Conservation (phyloP, 176 grass and related monocot genomes). For the Raddia guianensis region DNA sequence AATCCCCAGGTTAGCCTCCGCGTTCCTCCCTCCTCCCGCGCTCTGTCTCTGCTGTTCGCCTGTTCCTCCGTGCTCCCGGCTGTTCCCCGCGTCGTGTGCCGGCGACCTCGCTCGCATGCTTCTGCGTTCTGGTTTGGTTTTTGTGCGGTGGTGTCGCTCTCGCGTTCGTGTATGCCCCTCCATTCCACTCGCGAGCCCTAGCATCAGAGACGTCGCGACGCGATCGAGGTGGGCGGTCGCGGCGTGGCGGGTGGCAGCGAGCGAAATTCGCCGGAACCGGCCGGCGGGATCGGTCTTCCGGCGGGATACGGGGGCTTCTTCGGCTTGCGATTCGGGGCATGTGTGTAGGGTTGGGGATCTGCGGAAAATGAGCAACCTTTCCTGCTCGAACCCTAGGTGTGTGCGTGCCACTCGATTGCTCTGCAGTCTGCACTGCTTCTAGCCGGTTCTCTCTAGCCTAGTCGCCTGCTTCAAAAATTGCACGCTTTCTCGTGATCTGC, state of each 20-base stretch:
- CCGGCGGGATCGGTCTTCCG: neutral
- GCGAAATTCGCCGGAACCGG: neutral
- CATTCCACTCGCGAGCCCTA: constrained; percentile 10
- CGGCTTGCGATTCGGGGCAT: neutral
- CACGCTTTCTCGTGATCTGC: neutral
- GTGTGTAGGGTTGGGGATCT: neutral
- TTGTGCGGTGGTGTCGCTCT: neutral
- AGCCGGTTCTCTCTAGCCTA: no score
- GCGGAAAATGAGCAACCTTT: neutral
- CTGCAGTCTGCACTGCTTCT: neutral
- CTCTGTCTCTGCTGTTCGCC: neutral
- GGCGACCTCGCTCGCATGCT: neutral
- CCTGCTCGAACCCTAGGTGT: neutral
- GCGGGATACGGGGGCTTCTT: neutral
- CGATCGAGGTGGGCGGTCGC: neutral
- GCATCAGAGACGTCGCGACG: neutral
- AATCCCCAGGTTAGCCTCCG: neutral
- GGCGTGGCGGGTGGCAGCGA: neutral
- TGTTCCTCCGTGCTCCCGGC: neutral
- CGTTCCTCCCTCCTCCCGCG: no score
- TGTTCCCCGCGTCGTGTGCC: no score
- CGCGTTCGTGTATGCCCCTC: neutral
- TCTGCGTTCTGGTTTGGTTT: neutral
- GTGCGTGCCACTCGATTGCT: neutral
- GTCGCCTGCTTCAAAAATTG: neutral